Evolutionary conservation across 148 eudicot genomes (phyloP).

Genomic region (Rhododendron williamsianum): DNA sequence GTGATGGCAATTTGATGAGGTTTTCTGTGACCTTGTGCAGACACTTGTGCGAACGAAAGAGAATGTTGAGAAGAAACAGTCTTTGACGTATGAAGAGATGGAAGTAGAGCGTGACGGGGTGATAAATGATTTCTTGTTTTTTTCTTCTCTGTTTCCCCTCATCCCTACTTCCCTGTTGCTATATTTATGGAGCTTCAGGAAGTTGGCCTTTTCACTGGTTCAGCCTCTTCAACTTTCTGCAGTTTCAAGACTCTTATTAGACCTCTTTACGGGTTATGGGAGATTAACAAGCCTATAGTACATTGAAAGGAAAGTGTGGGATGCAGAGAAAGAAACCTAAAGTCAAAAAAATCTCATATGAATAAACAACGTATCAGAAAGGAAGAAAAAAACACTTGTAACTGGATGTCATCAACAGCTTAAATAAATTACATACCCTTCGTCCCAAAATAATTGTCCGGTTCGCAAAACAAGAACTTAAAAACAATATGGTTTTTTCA

Average conservation of each 20-base stretch:
- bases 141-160: neutral
- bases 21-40: slow-evolving; percentile 35
- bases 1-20: neutral
- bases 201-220: slow-evolving; percentile 47
- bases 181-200: neutral
- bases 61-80: slow-evolving; percentile 87
- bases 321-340: neutral
- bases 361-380: neutral
- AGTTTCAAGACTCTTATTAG: neutral
- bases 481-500: too few species aligned
- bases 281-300: neutral
- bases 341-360: neutral
- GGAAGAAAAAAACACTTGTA: neutral
- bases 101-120: slow-evolving; percentile 72
- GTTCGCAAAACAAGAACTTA: too few species aligned
- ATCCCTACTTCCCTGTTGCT: neutral
- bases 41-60: slow-evolving; percentile 74
- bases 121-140: neutral
- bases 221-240: slow-evolving; percentile 36
- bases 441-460: too few species aligned
- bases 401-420: neutral
- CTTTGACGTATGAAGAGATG: slow-evolving; percentile 71
- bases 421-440: neutral
- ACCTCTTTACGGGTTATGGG: neutral
- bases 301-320: neutral